These are phyloP conservation scores for Teunomyces funiuensis DNA, from an alignment of 805 yeast genomes.

Conservation along the genomic window DNA sequence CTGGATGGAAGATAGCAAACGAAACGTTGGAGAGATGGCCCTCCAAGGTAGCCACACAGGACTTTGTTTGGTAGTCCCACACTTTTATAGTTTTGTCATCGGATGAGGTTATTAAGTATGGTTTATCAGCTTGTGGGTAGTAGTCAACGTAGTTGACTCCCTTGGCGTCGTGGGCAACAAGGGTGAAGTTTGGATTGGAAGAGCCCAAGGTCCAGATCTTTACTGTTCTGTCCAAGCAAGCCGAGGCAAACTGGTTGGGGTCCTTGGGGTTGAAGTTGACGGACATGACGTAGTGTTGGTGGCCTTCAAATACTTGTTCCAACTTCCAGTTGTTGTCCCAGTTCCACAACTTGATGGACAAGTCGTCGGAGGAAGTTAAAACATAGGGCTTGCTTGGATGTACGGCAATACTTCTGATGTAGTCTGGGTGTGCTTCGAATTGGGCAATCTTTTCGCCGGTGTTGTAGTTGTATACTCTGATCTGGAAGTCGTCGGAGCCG, in stretches of 20 bases:
- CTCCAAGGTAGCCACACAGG: slow-evolving; percentile 89
- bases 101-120: slow-evolving; percentile 86
- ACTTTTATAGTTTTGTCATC: slow-evolving; percentile 87
- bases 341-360: slow-evolving; percentile 91
- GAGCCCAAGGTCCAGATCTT: slow-evolving; percentile 96
- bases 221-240: slow-evolving; percentile 93
- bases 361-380: slow-evolving; percentile 88
- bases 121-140: slow-evolving; percentile 96
- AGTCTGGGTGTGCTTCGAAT: slow-evolving; percentile 98
- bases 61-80: slow-evolving; percentile 97
- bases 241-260: slow-evolving; percentile 95
- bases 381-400: slow-evolving; percentile 92
- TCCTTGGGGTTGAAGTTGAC: slow-evolving; percentile 96
- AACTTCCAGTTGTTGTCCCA: slow-evolving; percentile 94
- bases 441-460: slow-evolving; percentile 93
- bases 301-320: slow-evolving; percentile 92
- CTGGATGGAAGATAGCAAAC: slow-evolving; percentile 98
- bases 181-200: slow-evolving; percentile 83
- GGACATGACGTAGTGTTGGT: slow-evolving; percentile 92
- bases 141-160: slow-evolving; percentile 97
- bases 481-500: slow-evolving; percentile 93
- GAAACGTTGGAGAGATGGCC: slow-evolving; percentile 95
- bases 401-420: slow-evolving; percentile 88
- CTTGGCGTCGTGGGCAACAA: slow-evolving; percentile 85
- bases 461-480: slow-evolving; percentile 91